These are phyloP conservation scores for Cryptosporidium viatorum DNA, from an alignment of 169 alveolate genomes.

Conservation along the genomic window DNA sequence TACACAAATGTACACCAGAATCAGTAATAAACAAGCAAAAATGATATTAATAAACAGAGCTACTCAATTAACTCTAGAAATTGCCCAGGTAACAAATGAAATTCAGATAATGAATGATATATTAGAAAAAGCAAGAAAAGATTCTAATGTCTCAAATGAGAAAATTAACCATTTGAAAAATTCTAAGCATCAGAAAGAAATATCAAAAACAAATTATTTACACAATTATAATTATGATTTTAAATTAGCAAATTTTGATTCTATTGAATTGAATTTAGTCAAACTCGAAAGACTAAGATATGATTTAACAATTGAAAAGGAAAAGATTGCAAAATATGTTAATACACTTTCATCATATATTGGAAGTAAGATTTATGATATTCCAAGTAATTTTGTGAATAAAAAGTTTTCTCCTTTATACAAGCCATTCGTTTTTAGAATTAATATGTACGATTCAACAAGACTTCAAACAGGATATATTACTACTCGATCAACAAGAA, in stretches of 20 bases:
- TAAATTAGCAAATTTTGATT: slow-evolving; percentile 11
- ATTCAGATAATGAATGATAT: slow-evolving; percentile 70
- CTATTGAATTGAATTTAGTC: slow-evolving; percentile 14
- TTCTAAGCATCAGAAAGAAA: not conserved
- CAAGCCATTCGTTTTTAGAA: slow-evolving; percentile 44
- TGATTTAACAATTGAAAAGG: slow-evolving; percentile 46
- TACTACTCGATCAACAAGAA: slow-evolving; percentile 21
- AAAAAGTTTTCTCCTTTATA: slow-evolving; percentile 26
- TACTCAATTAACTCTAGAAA: slow-evolving; percentile 37
- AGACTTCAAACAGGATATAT: slow-evolving; percentile 18
- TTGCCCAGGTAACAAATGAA: slow-evolving; percentile 68
- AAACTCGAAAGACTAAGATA: slow-evolving; percentile 49
- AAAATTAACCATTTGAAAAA: not conserved
- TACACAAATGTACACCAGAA: slow-evolving; percentile 29
- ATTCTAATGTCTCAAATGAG: not conserved
- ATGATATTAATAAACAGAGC: slow-evolving; percentile 25
- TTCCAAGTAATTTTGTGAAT: slow-evolving; percentile 6
- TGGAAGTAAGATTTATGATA: slow-evolving; percentile 58
- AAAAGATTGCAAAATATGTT: slow-evolving; percentile 4
- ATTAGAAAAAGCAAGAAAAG: slow-evolving; percentile 6
- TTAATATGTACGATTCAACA: slow-evolving; percentile 5
- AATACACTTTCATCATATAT: slow-evolving; percentile 7
- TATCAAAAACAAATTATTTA: slow-evolving; percentile 8
- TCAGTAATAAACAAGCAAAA: slow-evolving; percentile 68
- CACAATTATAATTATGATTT: slow-evolving; percentile 49